Evolutionary conservation across 805 yeast genomes (phyloP).

Genomic region (Candida alai): DNA sequence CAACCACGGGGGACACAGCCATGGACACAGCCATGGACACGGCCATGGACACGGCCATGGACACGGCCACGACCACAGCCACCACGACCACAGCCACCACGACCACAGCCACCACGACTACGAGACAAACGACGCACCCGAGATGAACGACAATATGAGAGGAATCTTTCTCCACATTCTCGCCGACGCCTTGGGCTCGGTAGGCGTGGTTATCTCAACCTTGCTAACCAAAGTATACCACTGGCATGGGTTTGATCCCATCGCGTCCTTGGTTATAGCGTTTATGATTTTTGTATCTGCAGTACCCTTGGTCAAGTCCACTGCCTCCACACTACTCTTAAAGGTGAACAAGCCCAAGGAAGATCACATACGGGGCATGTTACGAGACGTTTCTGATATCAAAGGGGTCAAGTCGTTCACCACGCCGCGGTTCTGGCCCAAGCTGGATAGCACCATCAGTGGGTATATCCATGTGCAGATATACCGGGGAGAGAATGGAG

Average conservation of each 20-base stretch:
- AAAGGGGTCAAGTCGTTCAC: conserved; percentile 84
- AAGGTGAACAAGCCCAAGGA: conserved; percentile 60
- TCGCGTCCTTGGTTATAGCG: conserved; percentile 88
- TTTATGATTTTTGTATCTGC: conserved; percentile 76
- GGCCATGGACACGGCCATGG: conserved; percentile 28
- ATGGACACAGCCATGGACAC: conserved; percentile 40
- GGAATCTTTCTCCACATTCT: conserved; percentile 91
- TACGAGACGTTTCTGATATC: conserved; percentile 63
- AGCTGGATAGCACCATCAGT: conserved; percentile 15
- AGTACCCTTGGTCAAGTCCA: conserved; percentile 75
- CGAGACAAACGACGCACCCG: conserved; percentile 6
- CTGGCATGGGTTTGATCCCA: conserved; percentile 84
- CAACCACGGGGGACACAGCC: conserved; percentile 52
- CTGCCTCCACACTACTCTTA: conserved; percentile 70
- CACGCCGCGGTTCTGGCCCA: conserved; percentile 90
- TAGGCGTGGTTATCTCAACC: conserved; percentile 93
- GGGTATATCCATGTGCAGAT: conserved; percentile 86
- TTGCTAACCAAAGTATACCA: conserved; percentile 61
- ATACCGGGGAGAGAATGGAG: conserved; percentile 60
- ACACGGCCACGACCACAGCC: conserved; percentile 17
- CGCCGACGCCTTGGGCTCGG: conserved; percentile 96
- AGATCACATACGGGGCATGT: conserved; percentile 53
- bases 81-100: conserved; percentile 14
- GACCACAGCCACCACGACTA: conserved; percentile 9
- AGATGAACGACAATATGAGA: conserved; percentile 68